Evolutionary conservation across 352 stramenopile genomes (phyloP), one percentile per base, ranked within the genome.

Genomic region (Phytopythium sindhum): DNA sequence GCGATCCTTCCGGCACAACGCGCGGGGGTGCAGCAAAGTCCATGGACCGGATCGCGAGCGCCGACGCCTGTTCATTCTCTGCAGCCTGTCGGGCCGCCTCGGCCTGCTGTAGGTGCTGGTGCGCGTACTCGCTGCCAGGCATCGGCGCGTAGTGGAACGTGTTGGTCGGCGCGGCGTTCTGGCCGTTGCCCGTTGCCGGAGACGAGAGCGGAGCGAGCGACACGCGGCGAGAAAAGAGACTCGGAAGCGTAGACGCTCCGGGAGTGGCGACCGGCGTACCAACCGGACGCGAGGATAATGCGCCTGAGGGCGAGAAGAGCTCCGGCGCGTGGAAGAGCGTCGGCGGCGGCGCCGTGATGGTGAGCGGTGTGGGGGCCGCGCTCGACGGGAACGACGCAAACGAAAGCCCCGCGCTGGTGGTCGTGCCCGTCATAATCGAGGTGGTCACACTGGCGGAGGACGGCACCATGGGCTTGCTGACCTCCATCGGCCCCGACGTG

Each of bases 161-260:
- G 15, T 24, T 39, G 6, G 12, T 55, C 12, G 48, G 48, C 11
- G 56, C 41, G 17, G 41, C 26, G 14, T 7, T 7, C 6, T 26
- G 29, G 6, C 10, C 52, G 15, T 74, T 66, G 28, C 57, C 70
- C 15, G 64, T 70, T 7, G 63, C 68, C 8, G 75, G 73, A 31
- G 77, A 82, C 2, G 64, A 48, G 33, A 83, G 48, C 4, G 78
- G 78, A 21, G 74, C 73, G 23, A 86, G 61, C 21, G 52, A 58
- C 10, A 82, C 63, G 24, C 72, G 71, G 15, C 78, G 68, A 4
- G 75, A 68, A 45, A 86, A 86, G 24, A 86, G 68, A 57, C 78
- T 86, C 15, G 78, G 78, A 1, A 86, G 66, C 42, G 74, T 75
- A 3, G 74, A 81, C 8, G 52, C 52, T 1, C 52, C 52, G 4